Evolutionary conservation across 2,329 filamentous ascomycete species (phyloP).

Genomic region (Trichoderma afroharzianum): DNA sequence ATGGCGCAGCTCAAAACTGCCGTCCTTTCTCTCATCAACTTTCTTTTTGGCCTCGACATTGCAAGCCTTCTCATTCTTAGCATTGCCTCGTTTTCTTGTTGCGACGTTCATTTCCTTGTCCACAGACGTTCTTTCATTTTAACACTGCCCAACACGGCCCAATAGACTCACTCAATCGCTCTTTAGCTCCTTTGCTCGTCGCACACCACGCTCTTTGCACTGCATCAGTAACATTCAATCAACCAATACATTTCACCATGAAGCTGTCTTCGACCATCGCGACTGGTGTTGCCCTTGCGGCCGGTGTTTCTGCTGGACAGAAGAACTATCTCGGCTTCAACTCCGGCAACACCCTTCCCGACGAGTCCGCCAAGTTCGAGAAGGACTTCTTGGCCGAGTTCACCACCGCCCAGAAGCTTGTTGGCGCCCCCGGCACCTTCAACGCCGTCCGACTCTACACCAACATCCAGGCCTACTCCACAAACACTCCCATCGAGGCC

Average conservation of each 20-base stretch:
- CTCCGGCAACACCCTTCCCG: slow-evolving; percentile 45
- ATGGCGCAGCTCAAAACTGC: slow-evolving; percentile 8
- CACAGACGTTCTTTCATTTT: slow-evolving; percentile 1
- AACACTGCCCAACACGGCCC: background rate
- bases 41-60: background rate
- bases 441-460: slow-evolving; percentile 63
- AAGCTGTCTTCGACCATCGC: slow-evolving; percentile 38
- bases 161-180: slow-evolving; percentile 2
- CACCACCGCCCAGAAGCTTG: slow-evolving; percentile 35
- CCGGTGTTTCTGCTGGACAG: slow-evolving; percentile 37
- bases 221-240: background rate
- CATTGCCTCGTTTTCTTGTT: slow-evolving; percentile 7
- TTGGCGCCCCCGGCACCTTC: slow-evolving; percentile 49
- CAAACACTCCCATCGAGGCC: slow-evolving; percentile 75
- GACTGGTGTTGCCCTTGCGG: slow-evolving; percentile 36
- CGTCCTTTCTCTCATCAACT: background rate
- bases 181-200: background rate
- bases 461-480: slow-evolving; percentile 60
- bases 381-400: slow-evolving; percentile 47
- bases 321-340: slow-evolving; percentile 54
- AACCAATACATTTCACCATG: slow-evolving; percentile 42
- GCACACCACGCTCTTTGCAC: slow-evolving; percentile 4
- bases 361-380: slow-evolving; percentile 51
- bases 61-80: slow-evolving; percentile 4
- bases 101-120: slow-evolving; percentile 7